Conservation (phyloP, 345 rosid genomes). For the thale cress (Arabidopsis thaliana) region DNA sequence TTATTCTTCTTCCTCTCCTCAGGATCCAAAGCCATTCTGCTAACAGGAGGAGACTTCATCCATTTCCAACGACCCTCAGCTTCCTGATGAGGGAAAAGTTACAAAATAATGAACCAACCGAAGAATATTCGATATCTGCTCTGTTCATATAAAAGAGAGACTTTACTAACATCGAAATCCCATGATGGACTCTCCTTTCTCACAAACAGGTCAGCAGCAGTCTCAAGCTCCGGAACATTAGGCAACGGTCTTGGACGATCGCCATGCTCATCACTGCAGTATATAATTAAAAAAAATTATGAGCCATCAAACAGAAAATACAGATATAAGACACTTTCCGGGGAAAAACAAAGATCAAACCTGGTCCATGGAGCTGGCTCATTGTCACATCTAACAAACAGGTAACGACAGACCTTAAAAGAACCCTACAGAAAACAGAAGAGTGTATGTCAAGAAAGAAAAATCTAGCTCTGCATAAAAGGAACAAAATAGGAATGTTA, state of each 20-base stretch:
- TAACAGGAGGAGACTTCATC: constrained; percentile 63
- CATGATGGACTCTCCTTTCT: constrained; percentile 69
- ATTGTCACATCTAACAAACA: constrained; percentile 84
- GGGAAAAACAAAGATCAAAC: constrained; percentile 42
- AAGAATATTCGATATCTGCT: not conserved
- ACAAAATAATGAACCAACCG: not conserved
- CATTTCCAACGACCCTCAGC: constrained; percentile 64
- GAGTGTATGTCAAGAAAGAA: not conserved
- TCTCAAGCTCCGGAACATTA: constrained; percentile 52
- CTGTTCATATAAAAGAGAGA: not conserved
- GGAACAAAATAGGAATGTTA: not conserved
- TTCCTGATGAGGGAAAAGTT: constrained; percentile 44
- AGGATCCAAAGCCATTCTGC: constrained; percentile 47
- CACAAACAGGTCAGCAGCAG: constrained; percentile 56
- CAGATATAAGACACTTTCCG: not conserved
- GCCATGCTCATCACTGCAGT: constrained; percentile 65
- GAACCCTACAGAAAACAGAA: constrained; percentile 49
- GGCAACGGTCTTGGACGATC: constrained; percentile 78
- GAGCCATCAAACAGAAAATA: not conserved
- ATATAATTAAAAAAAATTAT: not conserved
- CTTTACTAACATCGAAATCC: constrained; percentile 68
- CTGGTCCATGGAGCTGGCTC: constrained; percentile 85
- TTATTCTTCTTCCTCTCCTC: constrained; percentile 42
- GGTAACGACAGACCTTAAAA: constrained; percentile 68
- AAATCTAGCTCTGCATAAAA: not conserved